Conservation (phyloP, 257 asterid genomes). For the Forsythia suspensa region DNA sequence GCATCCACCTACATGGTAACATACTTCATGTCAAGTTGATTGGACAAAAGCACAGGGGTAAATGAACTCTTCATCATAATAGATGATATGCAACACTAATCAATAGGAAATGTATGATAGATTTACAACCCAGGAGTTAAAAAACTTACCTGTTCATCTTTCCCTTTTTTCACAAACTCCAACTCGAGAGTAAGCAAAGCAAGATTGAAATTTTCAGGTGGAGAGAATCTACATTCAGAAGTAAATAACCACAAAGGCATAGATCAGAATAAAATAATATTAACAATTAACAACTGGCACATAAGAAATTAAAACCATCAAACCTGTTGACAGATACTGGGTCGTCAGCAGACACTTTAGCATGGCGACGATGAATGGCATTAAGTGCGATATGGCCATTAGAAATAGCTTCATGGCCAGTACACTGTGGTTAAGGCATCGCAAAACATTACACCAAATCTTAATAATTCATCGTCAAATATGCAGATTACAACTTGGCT, state of each 20-base stretch:
- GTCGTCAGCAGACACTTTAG: constrained; percentile 84
- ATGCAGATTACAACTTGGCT: neutral
- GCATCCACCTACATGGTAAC: constrained; percentile 77
- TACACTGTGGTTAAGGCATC: constrained; percentile 65
- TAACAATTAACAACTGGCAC: neutral
- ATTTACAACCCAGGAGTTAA: constrained; percentile 1
- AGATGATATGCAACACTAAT: neutral
- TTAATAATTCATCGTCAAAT: neutral
- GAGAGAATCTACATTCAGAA: constrained; percentile 55
- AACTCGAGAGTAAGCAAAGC: constrained; percentile 87
- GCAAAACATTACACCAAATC: constrained; percentile 9
- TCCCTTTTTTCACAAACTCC: constrained; percentile 92
- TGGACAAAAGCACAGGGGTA: constrained; percentile 7
- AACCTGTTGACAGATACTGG: constrained; percentile 73
- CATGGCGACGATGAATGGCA: constrained; percentile 88
- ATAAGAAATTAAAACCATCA: neutral
- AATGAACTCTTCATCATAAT: constrained; percentile 4
- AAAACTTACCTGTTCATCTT: constrained; percentile 72
- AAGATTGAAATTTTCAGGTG: constrained; percentile 81
- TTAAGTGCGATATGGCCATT: constrained; percentile 77
- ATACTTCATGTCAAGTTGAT: constrained; percentile 23
- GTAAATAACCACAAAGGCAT: constrained; percentile 17
- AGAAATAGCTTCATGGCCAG: constrained; percentile 60
- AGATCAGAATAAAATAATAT: neutral
- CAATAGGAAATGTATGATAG: neutral